Evolutionary conservation across 768 basidiomycete genomes (phyloP), one percentile per base, ranked within the genome.

Genomic region (Strobilomyces confusus): DNA sequence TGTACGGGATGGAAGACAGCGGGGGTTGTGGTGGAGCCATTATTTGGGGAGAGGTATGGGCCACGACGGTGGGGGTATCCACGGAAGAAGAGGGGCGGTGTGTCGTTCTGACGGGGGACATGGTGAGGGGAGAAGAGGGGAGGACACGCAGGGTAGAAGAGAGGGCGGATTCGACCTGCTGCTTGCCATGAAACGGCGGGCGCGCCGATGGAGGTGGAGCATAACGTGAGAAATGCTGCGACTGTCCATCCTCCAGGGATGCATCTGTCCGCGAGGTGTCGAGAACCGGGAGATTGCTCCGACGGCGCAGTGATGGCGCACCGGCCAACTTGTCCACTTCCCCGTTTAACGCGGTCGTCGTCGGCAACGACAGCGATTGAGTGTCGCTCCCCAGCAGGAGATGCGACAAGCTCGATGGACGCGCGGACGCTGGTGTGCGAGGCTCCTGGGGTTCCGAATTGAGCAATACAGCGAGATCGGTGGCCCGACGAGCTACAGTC

Each of bases 401-500:
- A 56, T 76, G 75, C 1, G 75, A 73, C 55, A 76, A 59, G 42
- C 75, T 75, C 33, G 82, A 80, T 37, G 79, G 70, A 11, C 65
- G 66, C 40, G 73, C 69, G 38, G 72, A 69, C 56, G 50, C 64
- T 60, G 65, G 60, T 58, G 73, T 61, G 62, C 72, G 54, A 59
- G 69, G 71, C 20, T 72, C 69, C 43, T 66, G 71, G n/a, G 78
- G 69, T 56, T 79, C 79, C 56, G 79, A 77, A 72, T 90, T 89
- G 69, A 90, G 82, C 23, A 91, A 77, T 40, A 85, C 81, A 37
- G 88, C 79, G n/a, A 91, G 78, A 71, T 86, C 84, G 26, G 88
- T 91, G 9, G 87, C 86, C 23, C 88, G 77, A 52, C 85, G 78
- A 30, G 73, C 62, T 22, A 80, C 63, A 15, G 76, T 74, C 11